phyloP scores from a whole-genome alignment of 1,139 yeast species.

The Pichia sp. region DNA sequence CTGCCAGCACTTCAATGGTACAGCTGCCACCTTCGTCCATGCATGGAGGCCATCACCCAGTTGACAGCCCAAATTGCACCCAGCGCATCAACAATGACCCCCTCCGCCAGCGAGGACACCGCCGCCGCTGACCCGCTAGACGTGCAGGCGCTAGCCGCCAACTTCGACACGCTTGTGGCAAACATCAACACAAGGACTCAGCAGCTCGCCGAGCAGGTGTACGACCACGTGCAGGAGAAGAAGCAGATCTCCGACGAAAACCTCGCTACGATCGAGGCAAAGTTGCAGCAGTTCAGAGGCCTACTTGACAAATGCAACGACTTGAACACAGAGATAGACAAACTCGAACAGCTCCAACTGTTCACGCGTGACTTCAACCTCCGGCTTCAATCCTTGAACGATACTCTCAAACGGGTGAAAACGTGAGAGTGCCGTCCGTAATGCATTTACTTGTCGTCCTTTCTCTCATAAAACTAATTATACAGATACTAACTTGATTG shows the following conservation, averaged over 20 bases:
- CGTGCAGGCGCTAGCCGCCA: constrained; percentile 51
- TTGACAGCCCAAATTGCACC: no score
- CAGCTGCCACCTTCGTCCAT: no score
- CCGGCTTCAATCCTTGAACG: constrained; percentile 32
- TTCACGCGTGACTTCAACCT: constrained; percentile 42
- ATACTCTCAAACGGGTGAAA: constrained; percentile 10
- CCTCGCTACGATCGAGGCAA: constrained; percentile 33
- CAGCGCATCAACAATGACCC: neutral
- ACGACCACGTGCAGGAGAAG: constrained; percentile 32
- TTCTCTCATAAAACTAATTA: neutral
- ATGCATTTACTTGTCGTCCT: neutral
- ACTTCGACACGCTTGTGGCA: constrained; percentile 59
- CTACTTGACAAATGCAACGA: constrained; percentile 49
- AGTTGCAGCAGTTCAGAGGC: constrained; percentile 38
- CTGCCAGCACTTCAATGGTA: no score
- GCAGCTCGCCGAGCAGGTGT: constrained; percentile 31
- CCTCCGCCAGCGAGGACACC: neutral
- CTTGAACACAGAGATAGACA: constrained; percentile 59
- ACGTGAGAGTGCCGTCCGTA: neutral
- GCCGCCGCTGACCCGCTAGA: constrained; percentile 54
- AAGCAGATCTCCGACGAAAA: constrained; percentile 26
- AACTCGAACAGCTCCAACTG: constrained; percentile 57
- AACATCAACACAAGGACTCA: constrained; percentile 47
- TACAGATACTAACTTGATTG: neutral
- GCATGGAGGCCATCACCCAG: no score